Evolutionary conservation across 257 asterid species (phyloP), one percentile per base, ranked within the genome.

Genomic region (Lavandula angustifolia): DNA sequence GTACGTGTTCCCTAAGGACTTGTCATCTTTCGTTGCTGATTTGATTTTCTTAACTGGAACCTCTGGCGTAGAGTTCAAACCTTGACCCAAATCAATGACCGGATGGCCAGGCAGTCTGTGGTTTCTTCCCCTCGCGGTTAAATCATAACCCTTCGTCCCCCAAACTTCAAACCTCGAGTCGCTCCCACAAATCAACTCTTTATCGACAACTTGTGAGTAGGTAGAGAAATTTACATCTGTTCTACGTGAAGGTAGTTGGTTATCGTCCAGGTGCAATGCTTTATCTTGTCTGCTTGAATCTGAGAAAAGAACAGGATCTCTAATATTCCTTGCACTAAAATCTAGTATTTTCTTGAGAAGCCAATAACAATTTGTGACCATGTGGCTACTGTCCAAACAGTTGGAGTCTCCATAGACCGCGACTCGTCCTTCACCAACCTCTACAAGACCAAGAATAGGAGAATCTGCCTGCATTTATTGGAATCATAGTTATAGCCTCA

Each of bases 361-460:
- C 95, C 95, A 91, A 66, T 81, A 90, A 77, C 99, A 94, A 75
- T 94, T 83, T 61, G 99, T 85, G 62, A 94, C 97, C 97, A 94
- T 94, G 73, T 94, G 99, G 85, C 97, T 94, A 83, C 99, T 87
- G 74, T 94, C 99, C 81, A 94, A 81, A 75, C 99, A 94, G 76
- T 94, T 94, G 73, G 99, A 94, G 67, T 94, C 99, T 57, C 99
- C 99, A 33, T 87, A 89, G n/a, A 87, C 95, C 1, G 89, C 84
- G 33, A 94, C 74, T 67, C 97, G 81, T 56, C 99, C 95, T 35
- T 73, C 76, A 42, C 92, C 89, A 65, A 72, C 73, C 81, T 86
- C 96, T 70, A 86, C 40, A 50, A 94, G 88, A 60, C 99, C 99
- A 56, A 94, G 97, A 78, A 94, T 90, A 29, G 99, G 96, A 47